A percentile compares a stretch with the other conserved stretches of the same genome.
These are phyloP conservation scores for Paecilomyces fulvus DNA, from an alignment of 2,329 filamentous ascomycete genomes.

Conservation along the genomic window DNA sequence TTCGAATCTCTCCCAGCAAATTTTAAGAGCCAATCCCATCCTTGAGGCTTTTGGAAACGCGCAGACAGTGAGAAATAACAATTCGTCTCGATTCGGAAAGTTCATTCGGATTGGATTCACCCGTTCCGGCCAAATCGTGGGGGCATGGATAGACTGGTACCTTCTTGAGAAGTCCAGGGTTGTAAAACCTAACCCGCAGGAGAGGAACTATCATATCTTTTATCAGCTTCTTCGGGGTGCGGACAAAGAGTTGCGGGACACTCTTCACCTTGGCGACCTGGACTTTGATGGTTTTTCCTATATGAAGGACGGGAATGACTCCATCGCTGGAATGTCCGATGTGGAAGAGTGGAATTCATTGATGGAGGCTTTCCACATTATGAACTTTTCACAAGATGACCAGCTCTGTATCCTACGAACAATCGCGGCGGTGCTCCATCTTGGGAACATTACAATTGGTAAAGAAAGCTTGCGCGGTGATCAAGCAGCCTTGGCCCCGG, in stretches of 20 bases:
- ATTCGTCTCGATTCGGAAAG: constrained; percentile 96
- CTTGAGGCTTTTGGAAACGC: constrained; percentile 97
- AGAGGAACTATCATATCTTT: constrained; percentile 95
- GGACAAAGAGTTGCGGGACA: constrained; percentile 60
- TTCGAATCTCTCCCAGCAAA: constrained; percentile 90
- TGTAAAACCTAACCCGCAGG: constrained; percentile 74
- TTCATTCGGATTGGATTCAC: constrained; percentile 97
- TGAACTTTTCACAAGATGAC: constrained; percentile 83
- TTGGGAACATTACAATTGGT: constrained; percentile 82
- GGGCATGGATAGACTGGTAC: constrained; percentile 98
- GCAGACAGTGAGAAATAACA: constrained; percentile 95
- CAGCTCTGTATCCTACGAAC: constrained; percentile 77
- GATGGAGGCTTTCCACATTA: constrained; percentile 86
- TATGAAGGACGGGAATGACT: constrained; percentile 83
- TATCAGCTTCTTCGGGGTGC: constrained; percentile 90
- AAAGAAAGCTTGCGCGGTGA: constrained; percentile 88
- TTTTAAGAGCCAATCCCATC: constrained; percentile 90
- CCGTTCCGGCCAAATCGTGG: constrained; percentile 77
- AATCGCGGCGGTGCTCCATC: constrained; percentile 81
- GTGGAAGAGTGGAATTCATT: constrained; percentile 80
- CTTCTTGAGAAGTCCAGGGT: constrained; percentile 96
- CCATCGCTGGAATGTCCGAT: constrained; percentile 84
- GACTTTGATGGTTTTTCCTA: constrained; percentile 85
- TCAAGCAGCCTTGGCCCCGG: constrained; percentile 72
- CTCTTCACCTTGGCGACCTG: constrained; percentile 66